These are phyloP conservation scores for Plasmodium inui DNA, from an alignment of 169 alveolate species.

Conservation along the genomic window DNA sequence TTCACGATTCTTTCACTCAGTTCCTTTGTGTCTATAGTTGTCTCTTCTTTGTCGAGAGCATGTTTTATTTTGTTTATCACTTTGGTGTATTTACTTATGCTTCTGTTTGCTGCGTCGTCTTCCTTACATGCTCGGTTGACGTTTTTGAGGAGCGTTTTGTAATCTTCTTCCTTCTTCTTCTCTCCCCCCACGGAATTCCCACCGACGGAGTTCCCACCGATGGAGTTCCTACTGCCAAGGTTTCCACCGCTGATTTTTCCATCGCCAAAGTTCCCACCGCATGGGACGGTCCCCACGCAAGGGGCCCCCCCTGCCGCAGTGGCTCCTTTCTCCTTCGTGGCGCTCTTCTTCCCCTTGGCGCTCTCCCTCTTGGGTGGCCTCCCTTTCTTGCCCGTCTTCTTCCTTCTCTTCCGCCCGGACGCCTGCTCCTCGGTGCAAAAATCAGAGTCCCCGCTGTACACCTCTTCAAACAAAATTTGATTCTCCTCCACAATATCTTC, in stretches of 20 bases:
- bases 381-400: neutral
- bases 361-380: neutral
- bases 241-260: neutral
- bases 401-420: conserved; percentile 21
- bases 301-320: neutral
- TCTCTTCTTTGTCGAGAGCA: conserved; percentile 33
- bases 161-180: conserved; percentile 14
- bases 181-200: neutral
- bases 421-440: conserved; percentile 14
- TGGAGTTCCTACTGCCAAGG: neutral
- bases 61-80: conserved; percentile 60
- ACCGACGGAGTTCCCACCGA: neutral
- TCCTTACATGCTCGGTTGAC: neutral
- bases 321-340: neutral
- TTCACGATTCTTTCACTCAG: conserved; percentile 57
- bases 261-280: neutral
- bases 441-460: conserved; percentile 51
- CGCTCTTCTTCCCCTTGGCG: neutral
- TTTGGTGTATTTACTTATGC: conserved; percentile 24
- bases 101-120: neutral
- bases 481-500: conserved; percentile 74
- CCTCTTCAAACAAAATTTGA: conserved; percentile 44
- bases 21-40: neutral
- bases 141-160: neutral
- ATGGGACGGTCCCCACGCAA: neutral